Base-by-base conservation (phyloP, 176 grass and related monocot genomes). In the Raddia distichophylla region DNA sequence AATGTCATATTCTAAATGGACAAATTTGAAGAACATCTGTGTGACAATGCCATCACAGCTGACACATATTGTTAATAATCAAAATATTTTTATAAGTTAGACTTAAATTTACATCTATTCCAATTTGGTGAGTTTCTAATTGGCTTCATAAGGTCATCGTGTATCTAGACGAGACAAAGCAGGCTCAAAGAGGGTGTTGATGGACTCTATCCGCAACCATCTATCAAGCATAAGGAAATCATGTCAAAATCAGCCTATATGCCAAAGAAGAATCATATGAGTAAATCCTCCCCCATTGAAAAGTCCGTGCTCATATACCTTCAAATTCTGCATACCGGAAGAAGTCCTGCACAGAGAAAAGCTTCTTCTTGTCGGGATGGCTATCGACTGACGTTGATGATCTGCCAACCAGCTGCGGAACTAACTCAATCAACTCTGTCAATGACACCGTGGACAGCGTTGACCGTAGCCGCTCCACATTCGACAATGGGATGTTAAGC, bases 311-410 rank as follows among this genome's bases (percentile, higher is more conserved):
- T 53, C 7, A 27, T 42, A 33, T 82, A 98, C 96, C 96, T 98
- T 98, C 93, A 3, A 90, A 51, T 59, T 98, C 93, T 7, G 96
- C 77, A 71, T 98, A 98, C 66, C 89, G 76, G 73, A 98, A 98
- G 90, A 98, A 98, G 81, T 98, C 89, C 27, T 98, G 92, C 64
- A 98, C 92, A 5, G 95, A 98, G 86, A 98, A 94, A 64, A 98
- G 82, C 63, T 98, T 98, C 86, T 93, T 98, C 87, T 95, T 98
- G 82, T 98, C 90, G 5, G 95, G 95, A 86, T 98, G 90, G 10
- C 65, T 91, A 40, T 94, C 75, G 3, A 64, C 4, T 5, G 82
- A 56, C 42, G 82, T 42, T 5, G 63, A 82, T 17, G 91, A 91
- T 85, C 82, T 98, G 46, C 77, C 84, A 19, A 89, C 89, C 43